These are phyloP conservation scores for Xylariomycetidae sp. DNA, from an alignment of 2,329 filamentous ascomycete species.

Conservation along the genomic window DNA sequence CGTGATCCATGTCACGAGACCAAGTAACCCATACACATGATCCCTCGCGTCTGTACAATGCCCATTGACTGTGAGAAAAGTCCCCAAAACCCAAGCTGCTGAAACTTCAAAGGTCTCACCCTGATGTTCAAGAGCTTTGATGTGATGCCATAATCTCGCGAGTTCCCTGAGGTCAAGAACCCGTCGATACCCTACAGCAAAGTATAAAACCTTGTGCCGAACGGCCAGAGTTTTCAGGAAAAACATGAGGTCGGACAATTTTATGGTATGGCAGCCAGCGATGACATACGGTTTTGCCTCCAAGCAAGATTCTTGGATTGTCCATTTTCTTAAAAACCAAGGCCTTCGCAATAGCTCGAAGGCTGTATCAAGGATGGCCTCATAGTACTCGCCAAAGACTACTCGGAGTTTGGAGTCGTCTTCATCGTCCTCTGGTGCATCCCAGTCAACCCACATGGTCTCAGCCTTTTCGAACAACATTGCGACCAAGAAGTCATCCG, in stretches of 20 bases:
- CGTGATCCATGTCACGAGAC: slow-evolving; percentile 5
- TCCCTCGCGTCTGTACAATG: slow-evolving; percentile 6
- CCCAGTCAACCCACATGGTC: slow-evolving; percentile 6
- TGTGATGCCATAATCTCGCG: background rate
- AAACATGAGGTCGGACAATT: background rate
- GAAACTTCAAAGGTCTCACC: background rate
- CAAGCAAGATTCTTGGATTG: slow-evolving; percentile 12
- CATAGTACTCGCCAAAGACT: slow-evolving; percentile 1
- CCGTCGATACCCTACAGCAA: background rate
- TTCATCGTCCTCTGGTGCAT: background rate
- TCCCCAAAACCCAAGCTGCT: slow-evolving; percentile 3
- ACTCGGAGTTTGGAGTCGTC: slow-evolving; percentile 3
- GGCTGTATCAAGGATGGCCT: background rate
- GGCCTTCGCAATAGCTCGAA: background rate
- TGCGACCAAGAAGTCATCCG: slow-evolving; percentile 2
- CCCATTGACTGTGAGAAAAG: background rate
- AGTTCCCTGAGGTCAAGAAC: background rate
- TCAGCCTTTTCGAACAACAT: slow-evolving; percentile 7
- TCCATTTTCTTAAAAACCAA: slow-evolving; percentile 14
- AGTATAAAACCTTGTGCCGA: background rate
- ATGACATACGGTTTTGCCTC: background rate
- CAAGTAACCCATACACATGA: slow-evolving; percentile 11
- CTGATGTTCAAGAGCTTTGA: background rate
- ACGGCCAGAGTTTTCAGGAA: background rate
- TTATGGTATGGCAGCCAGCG: slow-evolving; percentile 5